phyloP scores from a whole-genome alignment of 257 asterid genomes.

The Avicennia marina region DNA sequence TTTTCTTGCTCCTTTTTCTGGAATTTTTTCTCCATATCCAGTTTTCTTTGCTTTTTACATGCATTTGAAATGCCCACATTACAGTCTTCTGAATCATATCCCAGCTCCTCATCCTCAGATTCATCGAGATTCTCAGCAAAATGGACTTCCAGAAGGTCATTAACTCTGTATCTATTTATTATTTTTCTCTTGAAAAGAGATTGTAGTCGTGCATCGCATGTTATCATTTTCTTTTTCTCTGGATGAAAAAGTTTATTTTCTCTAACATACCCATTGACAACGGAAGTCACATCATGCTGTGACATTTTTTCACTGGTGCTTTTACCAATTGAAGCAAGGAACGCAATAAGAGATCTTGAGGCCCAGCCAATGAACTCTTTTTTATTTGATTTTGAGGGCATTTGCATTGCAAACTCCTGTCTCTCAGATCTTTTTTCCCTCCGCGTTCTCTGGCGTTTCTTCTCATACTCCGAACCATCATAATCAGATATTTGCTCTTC shows the following conservation, averaged over 20 bases:
- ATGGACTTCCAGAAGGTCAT: conserved; percentile 57
- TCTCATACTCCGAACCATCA: conserved; percentile 28
- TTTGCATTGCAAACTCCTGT: conserved; percentile 17
- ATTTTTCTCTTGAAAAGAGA: conserved; percentile 44
- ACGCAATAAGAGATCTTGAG: conserved; percentile 57
- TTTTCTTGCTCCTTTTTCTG: conserved; percentile 17
- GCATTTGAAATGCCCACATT: conserved; percentile 12
- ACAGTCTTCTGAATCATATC: conserved; percentile 25
- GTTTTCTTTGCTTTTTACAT: conserved; percentile 29
- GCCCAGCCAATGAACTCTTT: conserved; percentile 72
- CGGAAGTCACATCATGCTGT: conserved; percentile 47
- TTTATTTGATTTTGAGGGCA: conserved; percentile 31
- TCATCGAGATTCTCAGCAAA: conserved; percentile 45
- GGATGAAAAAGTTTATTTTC: conserved; percentile 50
- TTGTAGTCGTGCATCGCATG: conserved; percentile 47
- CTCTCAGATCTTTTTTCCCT: conserved; percentile 29
- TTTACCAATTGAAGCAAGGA: conserved; percentile 61
- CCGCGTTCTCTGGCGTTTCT: conserved; percentile 16
- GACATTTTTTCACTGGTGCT: conserved; percentile 38
- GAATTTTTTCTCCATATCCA: conserved; percentile 24
- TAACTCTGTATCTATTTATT: conserved; percentile 31
- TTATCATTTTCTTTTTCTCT: conserved; percentile 39
- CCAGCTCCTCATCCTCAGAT: conserved; percentile 47
- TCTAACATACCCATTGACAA: conserved; percentile 44
- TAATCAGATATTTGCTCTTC: conserved; percentile 40